Base-by-base conservation (phyloP, 352 stramenopile species). In the Saprolegnia diclina region DNA sequence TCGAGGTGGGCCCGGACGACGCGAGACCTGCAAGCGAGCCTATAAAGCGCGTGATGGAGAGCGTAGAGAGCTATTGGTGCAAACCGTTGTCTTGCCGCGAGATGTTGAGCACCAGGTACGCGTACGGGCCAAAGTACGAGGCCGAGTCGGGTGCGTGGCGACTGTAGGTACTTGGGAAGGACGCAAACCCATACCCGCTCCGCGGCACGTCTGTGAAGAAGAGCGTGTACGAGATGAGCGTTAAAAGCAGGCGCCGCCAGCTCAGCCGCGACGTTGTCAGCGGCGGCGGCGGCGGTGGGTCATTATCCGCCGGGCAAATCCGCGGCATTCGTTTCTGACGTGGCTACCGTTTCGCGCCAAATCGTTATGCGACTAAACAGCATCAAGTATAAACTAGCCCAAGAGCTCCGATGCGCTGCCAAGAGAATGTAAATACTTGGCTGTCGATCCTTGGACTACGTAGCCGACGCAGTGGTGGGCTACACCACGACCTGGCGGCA, bases 171-270 rank as follows among this genome's bases (percentile, higher is more conserved):
- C 21, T 38, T 21, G 53, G 53, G 13, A 40, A 5, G 19, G 53
- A 61, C 9, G 7, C 9, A 3, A 61, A 42, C 9, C 53, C 53
- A 3, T 42, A 37, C 9, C 53, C 53, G 35, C 24, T 61, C 1
- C 53, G 53, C n/a, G 53, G 53, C 13, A 61, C 32, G 32, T 65
- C 57, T 18, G 57, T 65, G 37, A 65, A 65, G 29, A 65, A 65
- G 22, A 65, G 57, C 9, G 4, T 10, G n/a, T 65, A 65, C 29
- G 57, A 65, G 6, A 21, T 4, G n/a, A 65, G n/a, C 7, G 57
- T 53, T 22, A 65, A 14, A 1, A 65, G 29, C 26, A 65, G 38
- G 5, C 32, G 29, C 5, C 19, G n/a, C 29, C 37, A 65, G 19
- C 21, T 35, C 38, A 65, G 24, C 29, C 5, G 10, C 14, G 22